Percentiles rank a stretch among this genome's conserved stretches.
Conservation (phyloP, 257 asterid species). For the Paulownia fortunei region DNA sequence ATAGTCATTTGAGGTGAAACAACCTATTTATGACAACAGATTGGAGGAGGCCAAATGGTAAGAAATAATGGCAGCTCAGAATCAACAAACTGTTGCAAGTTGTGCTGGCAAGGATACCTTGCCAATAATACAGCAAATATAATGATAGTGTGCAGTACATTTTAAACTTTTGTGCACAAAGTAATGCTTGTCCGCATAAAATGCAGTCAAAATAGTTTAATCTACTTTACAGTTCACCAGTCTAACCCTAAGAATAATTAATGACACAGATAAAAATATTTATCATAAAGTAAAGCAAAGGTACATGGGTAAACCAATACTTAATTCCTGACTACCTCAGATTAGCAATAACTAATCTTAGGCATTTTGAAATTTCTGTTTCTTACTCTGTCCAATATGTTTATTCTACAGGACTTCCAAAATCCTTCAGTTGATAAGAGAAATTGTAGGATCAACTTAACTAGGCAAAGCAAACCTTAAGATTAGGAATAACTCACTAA, state of each 20-base stretch:
- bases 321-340: too few species aligned
- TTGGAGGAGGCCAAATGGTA: not conserved
- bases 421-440: not conserved
- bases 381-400: not conserved
- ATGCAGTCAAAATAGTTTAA: not conserved
- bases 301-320: not conserved
- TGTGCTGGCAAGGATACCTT: not conserved
- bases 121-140: not conserved
- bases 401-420: not conserved
- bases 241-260: not conserved
- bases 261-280: not conserved
- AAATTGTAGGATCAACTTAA: not conserved
- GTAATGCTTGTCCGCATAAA: not conserved
- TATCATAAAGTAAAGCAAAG: not conserved
- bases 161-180: not conserved
- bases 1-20: not conserved
- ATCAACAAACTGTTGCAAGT: constrained; percentile 11
- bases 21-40: not conserved
- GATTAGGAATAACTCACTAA: not conserved
- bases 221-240: not conserved
- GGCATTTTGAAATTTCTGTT: not conserved
- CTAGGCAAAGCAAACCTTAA: not conserved
- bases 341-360: too few species aligned
- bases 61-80: constrained; percentile 5
- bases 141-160: not conserved